Evolutionary conservation across 2,329 filamentous ascomycete genomes (phyloP), one percentile per base, ranked within the genome.

Genomic region (Ophiostoma sp.): DNA sequence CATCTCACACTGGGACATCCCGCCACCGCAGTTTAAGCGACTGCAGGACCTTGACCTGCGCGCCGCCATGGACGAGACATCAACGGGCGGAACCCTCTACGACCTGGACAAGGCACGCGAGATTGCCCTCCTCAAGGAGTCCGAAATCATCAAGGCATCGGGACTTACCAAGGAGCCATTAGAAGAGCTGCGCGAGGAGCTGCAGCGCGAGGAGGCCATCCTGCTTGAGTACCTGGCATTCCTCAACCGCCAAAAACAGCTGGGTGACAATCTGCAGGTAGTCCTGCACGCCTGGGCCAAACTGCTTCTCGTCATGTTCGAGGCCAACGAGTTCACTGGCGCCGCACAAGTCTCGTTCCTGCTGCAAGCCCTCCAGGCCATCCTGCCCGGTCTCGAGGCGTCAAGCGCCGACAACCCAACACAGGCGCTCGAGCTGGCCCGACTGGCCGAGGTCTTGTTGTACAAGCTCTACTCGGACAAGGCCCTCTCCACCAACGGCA

Each of bases 211-310:
- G 78, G 89, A 91, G 71, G 81, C 83, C 12, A 80, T 84, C n/a
- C 84, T 94, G 19, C 77, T 91, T 11, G 85, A 88, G 52, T 91
- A 89, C 71, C 85, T 93, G 19, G 79, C 84, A 11, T 91, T 89
- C 63, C 85, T 87, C 64, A 94, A 94, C 80, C 87, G 89, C 50
- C 86, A 88, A 72, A 86, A 85, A 61, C 87, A 89, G 76, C 85
- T 93, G 61, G 82, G 80, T 36, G 83, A 83, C 25, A 86, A 86
- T 74, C 85, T 92, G 74, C 86, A 92, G 31, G 87, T 89, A 63
- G 91, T 95, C 1, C 86, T 98, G 3, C 90, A 87, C 78, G 90
- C 93, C 0, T 99, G 97, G 95, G 89, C 92, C 0, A 93, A 95
- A 78, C 86, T 98, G 39, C 83, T 97, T 64, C 89, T 94, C 70